phyloP scores from a whole-genome alignment of 805 yeast species.

The Yamadazyma takamatsuzukensis region DNA sequence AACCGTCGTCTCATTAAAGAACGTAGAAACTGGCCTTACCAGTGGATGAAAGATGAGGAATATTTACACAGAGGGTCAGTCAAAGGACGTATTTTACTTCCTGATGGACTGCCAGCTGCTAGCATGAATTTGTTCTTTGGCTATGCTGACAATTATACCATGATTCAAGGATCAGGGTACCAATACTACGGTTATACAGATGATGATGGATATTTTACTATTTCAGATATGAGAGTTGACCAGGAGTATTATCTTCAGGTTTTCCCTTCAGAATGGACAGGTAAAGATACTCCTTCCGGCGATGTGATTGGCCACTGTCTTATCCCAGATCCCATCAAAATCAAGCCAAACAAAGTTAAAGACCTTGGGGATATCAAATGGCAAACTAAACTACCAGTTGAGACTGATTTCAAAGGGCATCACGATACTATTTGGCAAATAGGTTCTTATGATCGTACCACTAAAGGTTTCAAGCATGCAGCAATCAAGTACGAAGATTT shows the following conservation, averaged over 20 bases:
- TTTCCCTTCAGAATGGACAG: constrained; percentile 9
- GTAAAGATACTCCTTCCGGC: constrained; percentile 6
- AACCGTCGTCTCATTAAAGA: constrained; percentile 9
- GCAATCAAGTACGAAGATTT: constrained; percentile 7
- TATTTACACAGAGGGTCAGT: constrained; percentile 6
- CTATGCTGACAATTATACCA: constrained; percentile 7
- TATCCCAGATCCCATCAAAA: not conserved
- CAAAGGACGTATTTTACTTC: constrained; percentile 7
- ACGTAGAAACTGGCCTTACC: constrained; percentile 10
- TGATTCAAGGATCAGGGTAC: constrained; percentile 11
- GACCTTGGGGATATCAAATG: constrained; percentile 7
- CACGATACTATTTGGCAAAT: constrained; percentile 10
- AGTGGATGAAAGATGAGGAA: constrained; percentile 5
- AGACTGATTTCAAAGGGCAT: not conserved
- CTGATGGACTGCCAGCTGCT: constrained; percentile 8
- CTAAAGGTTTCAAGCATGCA: constrained; percentile 9
- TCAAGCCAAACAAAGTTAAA: not conserved
- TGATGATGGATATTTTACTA: constrained; percentile 10
- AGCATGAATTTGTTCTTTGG: constrained; percentile 10
- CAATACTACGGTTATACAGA: constrained; percentile 11
- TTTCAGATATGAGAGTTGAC: constrained; percentile 6
- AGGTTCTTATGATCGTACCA: constrained; percentile 11
- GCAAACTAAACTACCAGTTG: not conserved
- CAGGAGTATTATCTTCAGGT: constrained; percentile 8
- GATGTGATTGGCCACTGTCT: constrained; percentile 4